These are phyloP conservation scores for Neurospora sp. DNA, from an alignment of 495 filamentous ascomycete genomes.

Conservation along the genomic window DNA sequence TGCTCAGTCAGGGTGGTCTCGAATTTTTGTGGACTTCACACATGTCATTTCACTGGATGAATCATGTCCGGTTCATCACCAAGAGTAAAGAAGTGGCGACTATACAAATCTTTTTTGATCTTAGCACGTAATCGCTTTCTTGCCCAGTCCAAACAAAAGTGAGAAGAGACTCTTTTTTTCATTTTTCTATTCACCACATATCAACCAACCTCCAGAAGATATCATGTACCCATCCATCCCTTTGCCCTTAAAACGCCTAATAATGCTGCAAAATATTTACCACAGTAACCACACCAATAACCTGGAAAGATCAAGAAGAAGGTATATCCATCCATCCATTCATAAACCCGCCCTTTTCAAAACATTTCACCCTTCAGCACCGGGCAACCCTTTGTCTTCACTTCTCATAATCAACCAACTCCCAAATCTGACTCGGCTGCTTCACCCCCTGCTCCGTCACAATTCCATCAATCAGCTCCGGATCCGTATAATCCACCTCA, in stretches of 20 bases:
- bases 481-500: constrained; percentile 73
- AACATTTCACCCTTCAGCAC: not conserved
- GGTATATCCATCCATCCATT: not conserved
- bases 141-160: not conserved
- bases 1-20: not conserved
- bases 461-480: constrained; percentile 17
- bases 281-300: not conserved
- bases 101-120: not conserved
- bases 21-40: not conserved
- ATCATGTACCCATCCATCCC: not conserved
- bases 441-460: constrained; percentile 36
- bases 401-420: constrained; percentile 25
- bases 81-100: not conserved
- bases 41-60: not conserved
- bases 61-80: not conserved
- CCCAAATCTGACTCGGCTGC: constrained; percentile 26
- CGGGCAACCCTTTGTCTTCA: not conserved
- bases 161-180: not conserved
- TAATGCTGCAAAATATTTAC: not conserved
- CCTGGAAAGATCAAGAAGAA: not conserved
- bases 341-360: not conserved
- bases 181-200: not conserved
- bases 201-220: not conserved
- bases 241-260: not conserved
- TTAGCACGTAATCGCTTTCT: not conserved